Evolutionary conservation across 75 land plant genomes (phyloP).

Genomic region (Selaginella moellendorffii): DNA sequence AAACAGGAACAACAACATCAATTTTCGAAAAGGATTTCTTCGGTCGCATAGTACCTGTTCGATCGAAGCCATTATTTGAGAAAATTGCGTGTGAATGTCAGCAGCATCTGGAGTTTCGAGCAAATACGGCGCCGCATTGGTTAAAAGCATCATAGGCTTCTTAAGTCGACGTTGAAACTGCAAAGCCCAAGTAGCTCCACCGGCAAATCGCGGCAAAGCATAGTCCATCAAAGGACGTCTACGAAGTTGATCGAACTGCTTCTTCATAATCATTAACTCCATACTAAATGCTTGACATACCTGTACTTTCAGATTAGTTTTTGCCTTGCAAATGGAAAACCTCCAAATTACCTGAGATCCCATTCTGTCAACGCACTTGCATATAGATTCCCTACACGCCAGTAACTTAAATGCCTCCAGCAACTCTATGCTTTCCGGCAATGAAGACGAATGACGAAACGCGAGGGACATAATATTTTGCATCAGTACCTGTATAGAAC

Average conservation of each 20-base stretch:
- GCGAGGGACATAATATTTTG: conserved; percentile 20
- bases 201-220: conserved; percentile 24
- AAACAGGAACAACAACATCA: neutral
- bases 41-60: too few relatives aligned
- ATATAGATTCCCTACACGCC: conserved; percentile 19
- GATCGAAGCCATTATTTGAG: conserved; percentile 17
- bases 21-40: conserved; percentile 3
- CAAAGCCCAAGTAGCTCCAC: conserved; percentile 22
- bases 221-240: conserved; percentile 27
- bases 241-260: conserved; percentile 23
- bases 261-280: conserved; percentile 19
- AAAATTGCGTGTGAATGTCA: conserved; percentile 15
- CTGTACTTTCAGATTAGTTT: conserved; percentile 10
- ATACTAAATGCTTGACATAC: conserved; percentile 15
- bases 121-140: conserved; percentile 21
- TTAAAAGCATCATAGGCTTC: conserved; percentile 23
- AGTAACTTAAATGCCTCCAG: conserved; percentile 25
- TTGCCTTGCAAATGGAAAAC: neutral
- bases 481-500: conserved; percentile 16
- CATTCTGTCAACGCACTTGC: conserved; percentile 19
- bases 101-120: conserved; percentile 18
- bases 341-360: conserved; percentile 13
- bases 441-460: conserved; percentile 21
- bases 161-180: conserved; percentile 23
- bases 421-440: conserved; percentile 22